These are phyloP conservation scores for Nitzschia palea DNA, from an alignment of 108 stramenopile species.

Conservation along the genomic window DNA sequence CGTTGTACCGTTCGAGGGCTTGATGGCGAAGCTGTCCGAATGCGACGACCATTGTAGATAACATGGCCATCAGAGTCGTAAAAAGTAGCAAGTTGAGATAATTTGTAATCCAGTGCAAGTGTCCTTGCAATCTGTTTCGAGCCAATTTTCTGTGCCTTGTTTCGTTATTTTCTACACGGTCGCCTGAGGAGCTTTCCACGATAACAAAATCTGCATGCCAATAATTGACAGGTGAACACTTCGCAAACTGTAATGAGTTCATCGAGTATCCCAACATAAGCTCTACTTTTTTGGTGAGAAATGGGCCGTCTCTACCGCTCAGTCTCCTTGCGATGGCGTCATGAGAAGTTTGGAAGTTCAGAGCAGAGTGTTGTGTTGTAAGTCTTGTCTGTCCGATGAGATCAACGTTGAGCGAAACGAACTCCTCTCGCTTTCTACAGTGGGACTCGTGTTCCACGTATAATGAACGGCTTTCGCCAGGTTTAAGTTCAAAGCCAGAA, in stretches of 20 bases:
- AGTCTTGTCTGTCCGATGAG: constrained; percentile 3
- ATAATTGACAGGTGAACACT: constrained; percentile 2
- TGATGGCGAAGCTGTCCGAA: not conserved
- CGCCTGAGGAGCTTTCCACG: not conserved
- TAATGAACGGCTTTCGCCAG: constrained; percentile 62
- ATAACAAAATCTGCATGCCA: not conserved
- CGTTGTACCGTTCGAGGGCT: not conserved
- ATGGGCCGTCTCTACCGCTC: not conserved
- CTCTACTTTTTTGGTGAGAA: constrained; percentile 34
- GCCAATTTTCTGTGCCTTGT: not conserved
- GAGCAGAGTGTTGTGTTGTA: not conserved
- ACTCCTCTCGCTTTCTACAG: constrained; percentile 57
- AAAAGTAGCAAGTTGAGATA: not conserved
- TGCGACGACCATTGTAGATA: not conserved
- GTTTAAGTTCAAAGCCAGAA: constrained; percentile 50
- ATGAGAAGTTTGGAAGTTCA: not conserved
- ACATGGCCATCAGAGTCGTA: not conserved
- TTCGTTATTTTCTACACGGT: not conserved
- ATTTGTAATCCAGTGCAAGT: not conserved
- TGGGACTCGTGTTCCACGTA: constrained; percentile 67
- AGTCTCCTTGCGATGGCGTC: constrained; percentile 12
- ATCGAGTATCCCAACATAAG: constrained; percentile 55
- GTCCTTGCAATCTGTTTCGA: not conserved
- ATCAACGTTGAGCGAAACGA: constrained; percentile 53
- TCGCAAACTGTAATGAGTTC: constrained; percentile 13